A percentile compares a stretch with the other conserved stretches of the same genome.
Conservation (phyloP, 495 filamentous ascomycete genomes). For the Jackrogersella multiformis region DNA sequence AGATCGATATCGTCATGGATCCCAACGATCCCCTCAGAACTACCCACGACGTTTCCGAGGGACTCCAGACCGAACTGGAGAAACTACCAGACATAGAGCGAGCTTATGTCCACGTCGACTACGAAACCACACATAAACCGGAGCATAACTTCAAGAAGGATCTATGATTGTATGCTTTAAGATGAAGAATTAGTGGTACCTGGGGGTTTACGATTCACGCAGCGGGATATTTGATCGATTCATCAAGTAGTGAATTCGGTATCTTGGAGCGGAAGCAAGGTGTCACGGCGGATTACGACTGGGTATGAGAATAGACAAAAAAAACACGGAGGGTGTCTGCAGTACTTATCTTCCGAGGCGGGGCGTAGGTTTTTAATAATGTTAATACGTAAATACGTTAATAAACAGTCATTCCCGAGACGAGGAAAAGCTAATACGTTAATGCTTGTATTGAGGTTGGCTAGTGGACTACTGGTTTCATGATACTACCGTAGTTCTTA, state of each 20-base stretch:
- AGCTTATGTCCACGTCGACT: conserved; percentile 97
- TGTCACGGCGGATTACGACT: background rate
- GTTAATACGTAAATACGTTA: too few species aligned
- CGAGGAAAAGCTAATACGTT: background rate
- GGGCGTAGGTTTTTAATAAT: background rate
- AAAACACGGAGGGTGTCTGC: background rate
- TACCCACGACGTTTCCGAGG: conserved; percentile 94
- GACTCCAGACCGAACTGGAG: conserved; percentile 93
- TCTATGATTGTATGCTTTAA: conserved; percentile 43
- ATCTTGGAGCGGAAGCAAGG: background rate
- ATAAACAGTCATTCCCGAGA: background rate
- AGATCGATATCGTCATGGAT: conserved; percentile 91
- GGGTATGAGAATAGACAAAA: background rate
- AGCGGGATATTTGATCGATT: background rate
- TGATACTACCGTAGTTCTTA: background rate
- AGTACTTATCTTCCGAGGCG: background rate
- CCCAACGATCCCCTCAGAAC: conserved; percentile 70
- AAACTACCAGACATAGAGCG: conserved; percentile 90
- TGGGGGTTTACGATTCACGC: background rate
- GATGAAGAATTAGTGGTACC: background rate
- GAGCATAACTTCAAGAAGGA: conserved; percentile 68
- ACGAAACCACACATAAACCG: conserved; percentile 96
- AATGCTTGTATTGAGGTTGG: background rate
- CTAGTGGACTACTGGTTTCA: background rate
- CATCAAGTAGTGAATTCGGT: background rate